Evolutionary conservation across 768 basidiomycete genomes (phyloP).

Genomic region (Auricularia heimuer): DNA sequence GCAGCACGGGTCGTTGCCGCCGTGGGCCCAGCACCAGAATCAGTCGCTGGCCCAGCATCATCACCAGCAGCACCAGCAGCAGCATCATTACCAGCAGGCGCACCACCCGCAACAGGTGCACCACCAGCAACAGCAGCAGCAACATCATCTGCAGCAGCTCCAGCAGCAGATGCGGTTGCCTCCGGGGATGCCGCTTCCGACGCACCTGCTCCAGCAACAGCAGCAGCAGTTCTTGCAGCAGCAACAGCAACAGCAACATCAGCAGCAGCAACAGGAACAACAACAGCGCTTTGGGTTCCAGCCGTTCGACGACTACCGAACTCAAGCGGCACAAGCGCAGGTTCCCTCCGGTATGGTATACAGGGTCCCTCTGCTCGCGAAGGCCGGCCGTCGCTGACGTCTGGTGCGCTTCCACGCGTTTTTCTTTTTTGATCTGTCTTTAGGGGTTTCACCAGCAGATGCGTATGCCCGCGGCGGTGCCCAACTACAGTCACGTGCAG

Average conservation of each 20-base stretch:
- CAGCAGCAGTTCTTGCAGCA: background rate
- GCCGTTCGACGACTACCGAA: constrained; percentile 2
- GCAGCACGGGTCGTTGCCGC: background rate
- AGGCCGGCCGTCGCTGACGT: background rate
- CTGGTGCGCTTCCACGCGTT: background rate
- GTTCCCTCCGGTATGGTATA: constrained; percentile 2
- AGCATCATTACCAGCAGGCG: background rate
- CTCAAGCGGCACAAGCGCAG: constrained; percentile 1
- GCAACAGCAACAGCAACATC: background rate
- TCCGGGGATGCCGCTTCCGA: background rate
- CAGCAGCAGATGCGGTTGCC: background rate
- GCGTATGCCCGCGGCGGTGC: background rate
- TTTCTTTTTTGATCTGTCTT: background rate
- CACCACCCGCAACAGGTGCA: background rate
- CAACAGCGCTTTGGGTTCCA: background rate
- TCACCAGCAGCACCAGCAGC: background rate
- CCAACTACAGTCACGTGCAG: constrained; percentile 1
- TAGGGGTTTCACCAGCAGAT: constrained; percentile 4
- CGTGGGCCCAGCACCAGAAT: background rate
- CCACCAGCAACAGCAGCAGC: background rate
- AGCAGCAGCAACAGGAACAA: constrained; percentile 1
- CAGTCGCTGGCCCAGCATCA: background rate
- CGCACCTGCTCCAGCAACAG: constrained; percentile 4
- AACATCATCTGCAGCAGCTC: background rate
- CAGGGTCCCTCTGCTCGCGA: background rate